Base-by-base conservation (phyloP, 2,329 filamentous ascomycete genomes). In the Ascochyta clinopodiicola region DNA sequence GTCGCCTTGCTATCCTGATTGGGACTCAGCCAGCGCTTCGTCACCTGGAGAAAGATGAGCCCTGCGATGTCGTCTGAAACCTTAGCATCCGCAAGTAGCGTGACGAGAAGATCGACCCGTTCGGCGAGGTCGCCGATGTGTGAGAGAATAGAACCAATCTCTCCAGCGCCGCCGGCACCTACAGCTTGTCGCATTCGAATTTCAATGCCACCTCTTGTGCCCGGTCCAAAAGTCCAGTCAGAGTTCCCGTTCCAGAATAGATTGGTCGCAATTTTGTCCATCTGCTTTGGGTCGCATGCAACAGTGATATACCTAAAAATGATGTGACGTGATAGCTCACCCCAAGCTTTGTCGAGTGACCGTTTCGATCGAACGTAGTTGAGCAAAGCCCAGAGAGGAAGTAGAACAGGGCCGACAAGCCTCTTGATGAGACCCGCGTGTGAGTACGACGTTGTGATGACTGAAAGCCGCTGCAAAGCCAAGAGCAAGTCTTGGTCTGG, bases 141-240 rank as follows among this genome's bases (percentile, higher is more conserved):
- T n/a, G 60, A 51, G 92, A 98, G 88, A 88, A 98, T 83, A 8
- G 50, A 56, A 2, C 59, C 53, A 50, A 73, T 62, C 83, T 96
- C 79, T 89, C 94, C 36, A 24, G 39, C 24, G 8, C 32, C 32
- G 88, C 91, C 75, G 88, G 88, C 74, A 86, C 95, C 80, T 87
- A 96, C 83, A 89, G 93, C 84, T 84, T 68, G 56, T 54, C 62
- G 60, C 22, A 38, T 27, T 8, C 79, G 78, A 15, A 86, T 79
- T 37, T 86, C 81, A 17, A 91, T 77, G 0, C 78, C 78, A 4
- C 81, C 81, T 25, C 81, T 72, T 0, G 71, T 68, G 0, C 74
- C 76, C 1, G 75, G 67, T 2, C 77, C 79, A 62, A 84, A 90
- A 12, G 68, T 71, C 88, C 88, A 91, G 19, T 67, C 60, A 0